Evolutionary conservation across 1,284 basidiomycete genomes (phyloP).

Genomic region (Tetrapyrgos nigripes): DNA sequence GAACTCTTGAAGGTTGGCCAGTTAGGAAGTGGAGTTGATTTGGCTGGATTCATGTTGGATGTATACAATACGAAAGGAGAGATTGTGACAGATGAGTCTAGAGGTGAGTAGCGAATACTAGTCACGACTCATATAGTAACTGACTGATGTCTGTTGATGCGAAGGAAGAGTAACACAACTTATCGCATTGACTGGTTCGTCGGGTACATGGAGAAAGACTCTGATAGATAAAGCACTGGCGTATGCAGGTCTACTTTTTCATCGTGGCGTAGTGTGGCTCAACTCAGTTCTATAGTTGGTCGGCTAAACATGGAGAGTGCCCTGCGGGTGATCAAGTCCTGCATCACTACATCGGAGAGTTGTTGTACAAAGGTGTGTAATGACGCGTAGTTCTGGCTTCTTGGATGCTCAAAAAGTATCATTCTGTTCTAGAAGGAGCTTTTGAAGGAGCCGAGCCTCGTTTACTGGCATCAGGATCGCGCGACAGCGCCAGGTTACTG

Average conservation of each 20-base stretch:
- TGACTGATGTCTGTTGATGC: neutral
- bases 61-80: conserved; percentile 80
- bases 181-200: conserved; percentile 76
- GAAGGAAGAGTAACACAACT: conserved; percentile 82
- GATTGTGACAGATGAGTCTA: conserved; percentile 71
- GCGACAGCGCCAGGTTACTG: conserved; percentile 86
- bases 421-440: conserved; percentile 61
- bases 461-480: conserved; percentile 83
- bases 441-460: conserved; percentile 82
- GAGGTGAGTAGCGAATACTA: conserved; percentile 55
- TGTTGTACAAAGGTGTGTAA: conserved; percentile 84
- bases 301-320: conserved; percentile 73
- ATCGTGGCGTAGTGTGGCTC: conserved; percentile 16
- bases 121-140: neutral
- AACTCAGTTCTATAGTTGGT: conserved; percentile 66
- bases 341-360: conserved; percentile 87
- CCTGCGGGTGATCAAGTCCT: conserved; percentile 87
- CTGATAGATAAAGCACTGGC: conserved; percentile 79
- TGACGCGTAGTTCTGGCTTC: neutral
- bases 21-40: conserved; percentile 87
- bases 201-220: conserved; percentile 83
- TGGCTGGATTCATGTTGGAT: conserved; percentile 79
- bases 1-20: conserved; percentile 88
- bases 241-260: conserved; percentile 44
- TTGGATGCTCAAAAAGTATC: neutral